Percentiles rank a stretch among this genome's conserved stretches.
phyloP scores from a whole-genome alignment of 169 alveolate species.

The Eimeria sp. region DNA sequence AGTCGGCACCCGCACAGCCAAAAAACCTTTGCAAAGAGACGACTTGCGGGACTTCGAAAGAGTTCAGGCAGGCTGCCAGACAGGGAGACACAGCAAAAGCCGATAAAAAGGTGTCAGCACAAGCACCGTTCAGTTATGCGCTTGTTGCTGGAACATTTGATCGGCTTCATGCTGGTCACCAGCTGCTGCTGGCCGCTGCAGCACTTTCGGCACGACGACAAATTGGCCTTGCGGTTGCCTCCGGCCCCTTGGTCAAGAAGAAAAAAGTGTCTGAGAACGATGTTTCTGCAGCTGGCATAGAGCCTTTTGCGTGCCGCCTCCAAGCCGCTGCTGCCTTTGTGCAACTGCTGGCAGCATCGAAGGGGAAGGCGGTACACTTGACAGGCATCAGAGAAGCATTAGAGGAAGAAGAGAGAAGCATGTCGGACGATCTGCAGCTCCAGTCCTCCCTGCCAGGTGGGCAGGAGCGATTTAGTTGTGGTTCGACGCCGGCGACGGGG shows the following conservation, averaged over 20 bases:
- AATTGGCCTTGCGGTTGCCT: constrained; percentile 83
- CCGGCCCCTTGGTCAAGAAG: constrained; percentile 81
- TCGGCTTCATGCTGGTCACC: constrained; percentile 88
- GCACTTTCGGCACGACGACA: constrained; percentile 80
- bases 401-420: constrained; percentile 7
- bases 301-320: constrained; percentile 70
- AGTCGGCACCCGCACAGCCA: background rate
- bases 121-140: constrained; percentile 71
- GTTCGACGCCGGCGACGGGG: background rate
- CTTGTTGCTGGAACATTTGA: constrained; percentile 88
- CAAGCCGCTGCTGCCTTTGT: constrained; percentile 72
- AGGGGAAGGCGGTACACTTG: constrained; percentile 5
- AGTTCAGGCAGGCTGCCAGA: background rate
- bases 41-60: background rate
- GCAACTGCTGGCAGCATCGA: constrained; percentile 59
- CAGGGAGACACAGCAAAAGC: background rate
- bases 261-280: constrained; percentile 60
- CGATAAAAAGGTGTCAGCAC: background rate
- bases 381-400: constrained; percentile 21
- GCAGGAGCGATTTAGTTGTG: background rate
- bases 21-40: background rate
- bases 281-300: constrained; percentile 78
- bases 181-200: constrained; percentile 86
- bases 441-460: background rate
- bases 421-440: constrained; percentile 18